phyloP scores from a whole-genome alignment of 306 rosid genomes.

The Urtica urens region DNA sequence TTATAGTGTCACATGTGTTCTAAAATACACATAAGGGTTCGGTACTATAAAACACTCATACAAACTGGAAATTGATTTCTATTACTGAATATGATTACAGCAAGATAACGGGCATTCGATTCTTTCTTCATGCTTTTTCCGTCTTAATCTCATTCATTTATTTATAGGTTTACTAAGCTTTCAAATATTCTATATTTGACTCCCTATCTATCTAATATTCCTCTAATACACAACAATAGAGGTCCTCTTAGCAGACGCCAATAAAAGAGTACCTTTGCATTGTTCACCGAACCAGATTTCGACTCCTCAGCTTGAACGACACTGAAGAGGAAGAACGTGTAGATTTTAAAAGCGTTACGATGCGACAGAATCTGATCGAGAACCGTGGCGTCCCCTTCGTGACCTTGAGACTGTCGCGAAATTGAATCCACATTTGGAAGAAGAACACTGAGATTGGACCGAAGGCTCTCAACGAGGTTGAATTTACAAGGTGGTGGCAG shows the following conservation, averaged over 20 bases:
- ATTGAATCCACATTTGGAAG: slow-evolving; percentile 82
- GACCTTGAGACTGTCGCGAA: slow-evolving; percentile 43
- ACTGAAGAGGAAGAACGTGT: slow-evolving; percentile 54
- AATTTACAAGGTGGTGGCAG: slow-evolving; percentile 52
- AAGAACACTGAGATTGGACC: slow-evolving; percentile 83
- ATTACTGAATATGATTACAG: too few relatives aligned
- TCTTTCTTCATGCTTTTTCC: too few relatives aligned
- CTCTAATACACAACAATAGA: not conserved
- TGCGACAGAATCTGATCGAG: slow-evolving; percentile 55
- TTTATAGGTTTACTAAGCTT: too few relatives aligned
- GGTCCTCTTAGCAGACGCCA: too few relatives aligned
- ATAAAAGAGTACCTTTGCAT: slow-evolving; percentile 39
- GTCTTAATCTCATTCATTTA: too few relatives aligned
- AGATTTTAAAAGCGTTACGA: slow-evolving; percentile 81
- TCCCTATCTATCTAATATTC: not conserved
- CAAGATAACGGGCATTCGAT: too few relatives aligned
- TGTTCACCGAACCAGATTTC: slow-evolving; percentile 20
- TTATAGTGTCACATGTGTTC: too few relatives aligned
- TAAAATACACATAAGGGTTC: too few relatives aligned
- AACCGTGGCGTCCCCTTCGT: slow-evolving; percentile 27
- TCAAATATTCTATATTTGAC: too few relatives aligned
- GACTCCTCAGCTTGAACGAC: slow-evolving; percentile 51
- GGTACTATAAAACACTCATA: too few relatives aligned
- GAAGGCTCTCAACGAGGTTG: slow-evolving; percentile 69
- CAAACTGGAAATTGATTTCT: too few relatives aligned